phyloP scores from a whole-genome alignment of 441 rosid genomes.

The Adansonia madagascariensis region DNA sequence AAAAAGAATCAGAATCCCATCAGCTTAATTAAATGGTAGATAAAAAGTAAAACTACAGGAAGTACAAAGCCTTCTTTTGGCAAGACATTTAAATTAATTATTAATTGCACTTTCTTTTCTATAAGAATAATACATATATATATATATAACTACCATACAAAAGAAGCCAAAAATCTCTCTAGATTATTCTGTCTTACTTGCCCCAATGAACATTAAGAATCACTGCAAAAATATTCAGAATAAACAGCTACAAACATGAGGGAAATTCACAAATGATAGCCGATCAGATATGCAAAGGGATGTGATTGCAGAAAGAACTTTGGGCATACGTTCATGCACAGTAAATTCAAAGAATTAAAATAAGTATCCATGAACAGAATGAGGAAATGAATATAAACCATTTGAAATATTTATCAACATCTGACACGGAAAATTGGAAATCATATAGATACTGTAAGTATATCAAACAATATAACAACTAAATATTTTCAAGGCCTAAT shows the following conservation, averaged over 20 bases:
- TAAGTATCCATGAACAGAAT: constrained; percentile 10
- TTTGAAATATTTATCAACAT: not conserved
- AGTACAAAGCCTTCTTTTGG: not conserved
- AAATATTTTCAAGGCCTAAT: constrained; percentile 20
- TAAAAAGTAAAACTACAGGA: not conserved
- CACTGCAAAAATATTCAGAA: constrained; percentile 16
- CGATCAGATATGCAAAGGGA: constrained; percentile 23
- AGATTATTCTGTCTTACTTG: constrained; percentile 2
- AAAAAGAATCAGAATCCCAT: constrained; percentile 37
- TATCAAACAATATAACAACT: not conserved
- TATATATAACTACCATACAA: constrained; percentile 6
- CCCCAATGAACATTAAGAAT: constrained; percentile 17
- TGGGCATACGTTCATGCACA: not conserved
- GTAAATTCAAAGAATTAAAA: not conserved
- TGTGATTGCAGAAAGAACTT: constrained; percentile 15
- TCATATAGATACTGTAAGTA: constrained; percentile 22
- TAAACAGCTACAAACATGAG: not conserved
- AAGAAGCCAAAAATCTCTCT: constrained; percentile 15
- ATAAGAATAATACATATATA: no score
- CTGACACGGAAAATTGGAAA: constrained; percentile 18
- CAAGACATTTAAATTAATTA: constrained; percentile 18
- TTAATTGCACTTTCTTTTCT: no score
- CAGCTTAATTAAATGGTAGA: constrained; percentile 33
- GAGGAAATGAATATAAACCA: constrained; percentile 18
- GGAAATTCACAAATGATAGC: constrained; percentile 21